Evolutionary conservation across 75 land plant genomes (phyloP).

Genomic region (Selaginella tamariscina): DNA sequence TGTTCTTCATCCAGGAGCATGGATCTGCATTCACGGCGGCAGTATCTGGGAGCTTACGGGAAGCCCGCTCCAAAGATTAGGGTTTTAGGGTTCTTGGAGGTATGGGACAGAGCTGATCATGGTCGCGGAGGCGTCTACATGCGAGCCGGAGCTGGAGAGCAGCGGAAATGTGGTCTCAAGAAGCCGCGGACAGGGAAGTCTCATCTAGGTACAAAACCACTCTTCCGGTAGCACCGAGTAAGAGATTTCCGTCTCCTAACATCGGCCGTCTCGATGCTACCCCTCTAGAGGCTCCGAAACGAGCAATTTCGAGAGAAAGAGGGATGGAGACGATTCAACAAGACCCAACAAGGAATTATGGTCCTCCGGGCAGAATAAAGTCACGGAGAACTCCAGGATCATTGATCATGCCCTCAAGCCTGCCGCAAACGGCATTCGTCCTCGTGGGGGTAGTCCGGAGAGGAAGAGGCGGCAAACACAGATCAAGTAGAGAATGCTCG

Average conservation of each 20-base stretch:
- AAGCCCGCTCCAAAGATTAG: neutral
- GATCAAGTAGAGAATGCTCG: neutral
- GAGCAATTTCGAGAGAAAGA: neutral
- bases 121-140: too few relatives aligned
- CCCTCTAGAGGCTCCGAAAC: neutral
- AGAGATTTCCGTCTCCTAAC: neutral
- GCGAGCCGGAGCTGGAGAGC: neutral
- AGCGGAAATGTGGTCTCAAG: neutral
- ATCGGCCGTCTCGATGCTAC: neutral
- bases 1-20: neutral
- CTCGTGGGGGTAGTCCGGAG: neutral
- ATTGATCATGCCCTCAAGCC: slow-evolving; percentile 1
- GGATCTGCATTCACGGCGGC: neutral
- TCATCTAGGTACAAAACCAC: neutral
- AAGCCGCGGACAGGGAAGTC: slow-evolving; percentile 2
- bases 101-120: neutral
- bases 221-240: neutral
- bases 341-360: neutral
- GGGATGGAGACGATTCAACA: neutral
- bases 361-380: neutral
- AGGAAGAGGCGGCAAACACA: neutral
- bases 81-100: neutral
- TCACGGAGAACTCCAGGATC: neutral
- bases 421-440: neutral
- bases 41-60: neutral